These are phyloP conservation scores for Metarhizium guizhouense DNA, from an alignment of 2,329 filamentous ascomycete genomes.

Conservation along the genomic window DNA sequence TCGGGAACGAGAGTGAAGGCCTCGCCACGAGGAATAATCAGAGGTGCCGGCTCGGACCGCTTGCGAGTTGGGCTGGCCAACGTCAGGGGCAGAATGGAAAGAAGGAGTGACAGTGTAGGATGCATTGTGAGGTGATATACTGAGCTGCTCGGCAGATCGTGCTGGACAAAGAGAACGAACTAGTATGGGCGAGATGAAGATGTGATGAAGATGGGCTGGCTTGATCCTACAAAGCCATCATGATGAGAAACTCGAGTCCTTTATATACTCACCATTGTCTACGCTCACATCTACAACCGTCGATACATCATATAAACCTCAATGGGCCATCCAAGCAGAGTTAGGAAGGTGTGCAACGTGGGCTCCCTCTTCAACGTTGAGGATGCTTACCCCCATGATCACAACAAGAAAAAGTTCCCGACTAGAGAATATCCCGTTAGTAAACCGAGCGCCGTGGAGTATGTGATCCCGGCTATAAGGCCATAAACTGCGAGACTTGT, in stretches of 20 bases:
- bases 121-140: background rate
- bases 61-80: conserved; percentile 18
- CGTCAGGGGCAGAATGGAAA: conserved; percentile 22
- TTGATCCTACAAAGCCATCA: background rate
- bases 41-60: conserved; percentile 18
- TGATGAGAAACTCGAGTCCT: background rate
- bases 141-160: background rate
- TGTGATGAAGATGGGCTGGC: background rate
- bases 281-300: background rate
- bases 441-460: background rate
- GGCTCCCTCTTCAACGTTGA: too few species aligned
- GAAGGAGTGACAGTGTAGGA: conserved; percentile 9
- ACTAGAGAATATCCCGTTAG: background rate
- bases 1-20: conserved; percentile 9
- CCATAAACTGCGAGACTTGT: too few species aligned
- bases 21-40: conserved; percentile 10
- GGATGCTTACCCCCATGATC: too few species aligned
- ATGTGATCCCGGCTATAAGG: too few species aligned
- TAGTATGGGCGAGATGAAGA: background rate
- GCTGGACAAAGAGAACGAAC: too few species aligned
- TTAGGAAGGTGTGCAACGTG: background rate
- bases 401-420: too few species aligned
- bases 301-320: background rate
- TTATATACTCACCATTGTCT: background rate
- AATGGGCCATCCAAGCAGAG: background rate